Base-by-base conservation (phyloP, 2,329 filamentous ascomycete species). In the Ophiocordyceps camponoti-floridani region DNA sequence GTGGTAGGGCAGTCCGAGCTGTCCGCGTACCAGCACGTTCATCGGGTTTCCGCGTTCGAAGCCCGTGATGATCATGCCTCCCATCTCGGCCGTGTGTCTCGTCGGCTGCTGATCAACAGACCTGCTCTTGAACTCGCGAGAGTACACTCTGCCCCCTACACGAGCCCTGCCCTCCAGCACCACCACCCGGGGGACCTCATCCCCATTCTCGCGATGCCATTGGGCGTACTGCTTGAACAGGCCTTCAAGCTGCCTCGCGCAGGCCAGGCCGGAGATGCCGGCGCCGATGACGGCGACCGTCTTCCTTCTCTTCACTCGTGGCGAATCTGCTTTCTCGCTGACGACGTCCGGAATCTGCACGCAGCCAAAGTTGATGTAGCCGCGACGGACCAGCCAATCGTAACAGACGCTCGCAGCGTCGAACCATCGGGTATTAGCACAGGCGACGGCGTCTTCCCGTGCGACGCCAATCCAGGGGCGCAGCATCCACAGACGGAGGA, bases 331-430 rank as follows among this genome's bases (percentile, higher is more conserved):
- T 51, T 52, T 56, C 56, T 64, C 56, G 58, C 62, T 19, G 61
- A 67, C 63, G 58, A 33, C 75, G 26, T 54, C 48, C 6, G 55
- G 48, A 23, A 87, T 65, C 55, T 87, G 77, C 3, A 91, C 73
- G 59, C 91, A 96, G 14, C 93, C 91, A 59, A 87, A 95, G 60
- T 98, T 98, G 66, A 98, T 94, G 59, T 94, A 94, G 18, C 91
- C 91, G 51, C 83, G 78, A 48, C 89, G 80, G 46, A 88, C 70
- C 16, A 98, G 74, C 89, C 89, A 98, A 60, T 94, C 79, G 57
- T 91, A 93, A 51, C 87, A 91, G 46, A 95, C 73, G 50, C 79
- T 84, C 10, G 91, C 88, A 41, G 89, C 75, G 47, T 86, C 82
- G 60, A 94, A 94, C 79, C 87, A 96, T 45, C 87, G 78, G 45